A percentile compares a stretch with the other conserved stretches of the same genome.
Conservation (phyloP, 1,139 yeast genomes). For the Taphrina pruni region DNA sequence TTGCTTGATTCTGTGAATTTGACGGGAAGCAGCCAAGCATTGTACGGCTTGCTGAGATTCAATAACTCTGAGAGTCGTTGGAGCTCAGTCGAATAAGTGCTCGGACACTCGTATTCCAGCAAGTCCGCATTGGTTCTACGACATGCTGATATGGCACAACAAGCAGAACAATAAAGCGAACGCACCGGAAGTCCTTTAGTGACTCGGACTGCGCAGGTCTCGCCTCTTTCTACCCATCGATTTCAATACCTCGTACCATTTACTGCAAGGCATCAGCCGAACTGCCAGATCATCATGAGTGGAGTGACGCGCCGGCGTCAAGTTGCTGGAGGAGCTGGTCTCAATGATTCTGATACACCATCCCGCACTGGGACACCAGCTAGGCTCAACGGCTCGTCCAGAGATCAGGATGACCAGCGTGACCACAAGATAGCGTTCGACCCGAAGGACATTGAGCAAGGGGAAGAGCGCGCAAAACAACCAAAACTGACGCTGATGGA, state of each 20-base stretch:
- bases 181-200: not conserved
- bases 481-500: conserved; percentile 94
- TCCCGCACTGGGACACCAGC: conserved; percentile 32
- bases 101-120: not conserved
- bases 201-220: not conserved
- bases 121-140: not conserved
- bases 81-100: not conserved
- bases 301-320: conserved; percentile 40
- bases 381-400: conserved; percentile 11
- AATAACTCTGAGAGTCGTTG: not conserved
- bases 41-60: not conserved
- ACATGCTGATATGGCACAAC: not conserved
- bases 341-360: conserved; percentile 22
- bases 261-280: no score
- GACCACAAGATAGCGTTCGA: conserved; percentile 79
- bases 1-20: no score
- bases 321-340: conserved; percentile 28
- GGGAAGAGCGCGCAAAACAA: conserved; percentile 57
- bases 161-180: not conserved
- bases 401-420: conserved; percentile 24
- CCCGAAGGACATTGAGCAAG: conserved; percentile 67
- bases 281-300: conserved; percentile 8
- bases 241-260: no score
- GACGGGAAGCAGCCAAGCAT: not conserved
- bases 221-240: not conserved